Base-by-base conservation (phyloP, 2,329 filamentous ascomycete species). In the Tricladium varicosporioides region DNA sequence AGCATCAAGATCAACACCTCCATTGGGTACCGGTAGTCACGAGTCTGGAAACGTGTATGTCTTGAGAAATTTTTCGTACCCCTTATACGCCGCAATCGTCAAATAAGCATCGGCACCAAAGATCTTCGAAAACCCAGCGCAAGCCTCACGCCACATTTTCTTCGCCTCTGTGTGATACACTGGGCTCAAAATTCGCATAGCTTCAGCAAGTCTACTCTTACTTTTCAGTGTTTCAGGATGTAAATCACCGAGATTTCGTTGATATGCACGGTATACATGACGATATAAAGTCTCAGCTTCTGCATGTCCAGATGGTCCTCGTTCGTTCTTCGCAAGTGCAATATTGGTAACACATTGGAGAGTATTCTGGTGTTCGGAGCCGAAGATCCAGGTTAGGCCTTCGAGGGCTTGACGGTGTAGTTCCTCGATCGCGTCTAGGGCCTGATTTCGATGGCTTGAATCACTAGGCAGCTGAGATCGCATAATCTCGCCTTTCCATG, bases 401-500 rank as follows among this genome's bases (percentile, higher is more conserved):
- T 65, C 60, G 3, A 62, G 53, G 15, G 65, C 60, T 51, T 60
- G 53, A 19, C 54, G 57, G 45, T 66, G 62, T 2, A 67, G 56
- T 13, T 22, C 45, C 5, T 65, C 64, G 49, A 66, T 65, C 5
- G 47, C 48, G 19, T 63, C 57, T 9, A 66, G 56, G 8, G 49
- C 56, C 47, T 64, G 56, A n/a, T 42, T 44, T 14, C 55, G 57
- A 13, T 61, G 64, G 48, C 16, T 53, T 46, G 18, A 48, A 46
- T 27, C 52, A 43, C 10, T 33, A 19, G 62, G 60, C 1, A 65
- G 63, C 33, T 66, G 64, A 1, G 48, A 53, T 5, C 65, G 59
- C 57, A 66, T 50, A 13, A 67, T 66, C 31, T 66, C 64, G n/a
- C 60, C 65, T 57, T 64, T 65, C 57, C 60, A 65, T 4, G 64